These are phyloP conservation scores for Exophiala bonariae DNA, from an alignment of 2,329 filamentous ascomycete species.

Conservation along the genomic window DNA sequence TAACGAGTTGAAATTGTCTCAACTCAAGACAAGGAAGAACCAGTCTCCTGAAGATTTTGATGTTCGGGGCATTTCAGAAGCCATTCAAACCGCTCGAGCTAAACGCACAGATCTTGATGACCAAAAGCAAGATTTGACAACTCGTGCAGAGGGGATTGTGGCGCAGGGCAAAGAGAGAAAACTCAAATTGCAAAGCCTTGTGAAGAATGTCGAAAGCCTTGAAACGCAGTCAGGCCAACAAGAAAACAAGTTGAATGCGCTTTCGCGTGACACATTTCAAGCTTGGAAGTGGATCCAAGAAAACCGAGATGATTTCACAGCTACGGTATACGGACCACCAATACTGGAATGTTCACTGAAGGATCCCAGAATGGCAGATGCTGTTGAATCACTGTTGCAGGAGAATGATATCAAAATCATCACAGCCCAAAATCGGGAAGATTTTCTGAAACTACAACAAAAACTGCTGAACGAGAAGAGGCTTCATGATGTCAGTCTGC, in stretches of 20 bases:
- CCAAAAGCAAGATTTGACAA: slow-evolving; percentile 36
- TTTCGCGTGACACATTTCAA: slow-evolving; percentile 63
- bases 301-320: slow-evolving; percentile 68
- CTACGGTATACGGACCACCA: slow-evolving; percentile 77
- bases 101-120: slow-evolving; percentile 34
- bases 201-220: slow-evolving; percentile 58
- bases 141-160: slow-evolving; percentile 34
- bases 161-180: slow-evolving; percentile 38
- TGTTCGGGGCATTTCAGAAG: slow-evolving; percentile 17
- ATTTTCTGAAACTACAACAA: slow-evolving; percentile 71
- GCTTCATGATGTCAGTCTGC: slow-evolving; percentile 70
- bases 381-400: slow-evolving; percentile 59
- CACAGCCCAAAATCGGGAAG: slow-evolving; percentile 72
- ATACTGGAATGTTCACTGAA: slow-evolving; percentile 78
- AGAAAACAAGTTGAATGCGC: slow-evolving; percentile 61
- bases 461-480: slow-evolving; percentile 64
- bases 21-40: slow-evolving; percentile 63
- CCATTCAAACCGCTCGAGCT: slow-evolving; percentile 10
- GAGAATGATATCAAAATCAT: slow-evolving; percentile 60
- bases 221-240: slow-evolving; percentile 76
- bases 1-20: slow-evolving; percentile 59
- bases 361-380: slow-evolving; percentile 65
- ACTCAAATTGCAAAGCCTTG: slow-evolving; percentile 39
- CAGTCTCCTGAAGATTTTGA: slow-evolving; percentile 69
- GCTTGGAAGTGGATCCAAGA: slow-evolving; percentile 82